These are phyloP conservation scores for Phialocephala sp. DNA, from an alignment of 2,329 filamentous ascomycete species.

Conservation along the genomic window DNA sequence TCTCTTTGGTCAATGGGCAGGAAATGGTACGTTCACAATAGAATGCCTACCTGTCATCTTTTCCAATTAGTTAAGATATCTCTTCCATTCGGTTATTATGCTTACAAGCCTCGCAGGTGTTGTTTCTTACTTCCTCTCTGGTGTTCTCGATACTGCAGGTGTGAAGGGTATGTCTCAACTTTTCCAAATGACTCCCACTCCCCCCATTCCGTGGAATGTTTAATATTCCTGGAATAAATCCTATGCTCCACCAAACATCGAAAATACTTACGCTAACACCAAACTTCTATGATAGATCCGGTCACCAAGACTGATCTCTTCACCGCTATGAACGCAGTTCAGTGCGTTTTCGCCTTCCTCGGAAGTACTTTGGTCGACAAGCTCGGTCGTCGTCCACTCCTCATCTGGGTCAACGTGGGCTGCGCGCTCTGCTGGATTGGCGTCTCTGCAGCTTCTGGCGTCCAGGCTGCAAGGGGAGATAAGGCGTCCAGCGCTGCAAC, in stretches of 20 bases:
- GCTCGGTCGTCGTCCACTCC: slow-evolving; percentile 60
- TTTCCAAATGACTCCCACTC: neutral
- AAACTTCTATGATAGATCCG: slow-evolving; percentile 43
- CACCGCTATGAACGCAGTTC: slow-evolving; percentile 58
- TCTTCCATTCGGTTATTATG: neutral
- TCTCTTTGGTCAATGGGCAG: slow-evolving; percentile 58
- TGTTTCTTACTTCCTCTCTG: slow-evolving; percentile 59
- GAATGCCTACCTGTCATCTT: neutral
- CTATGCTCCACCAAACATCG: too few relatives aligned
- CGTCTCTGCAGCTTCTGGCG: slow-evolving; percentile 46
- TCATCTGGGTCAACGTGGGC: slow-evolving; percentile 54
- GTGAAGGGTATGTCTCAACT: slow-evolving; percentile 33
- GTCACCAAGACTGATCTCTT: slow-evolving; percentile 57
- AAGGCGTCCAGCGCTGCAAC: slow-evolving; percentile 50
- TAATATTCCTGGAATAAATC: too few relatives aligned
- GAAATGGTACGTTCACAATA: slow-evolving; percentile 33
- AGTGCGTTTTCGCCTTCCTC: slow-evolving; percentile 56
- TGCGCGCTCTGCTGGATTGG: slow-evolving; percentile 55
- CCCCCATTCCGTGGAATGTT: neutral
- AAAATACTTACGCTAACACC: too few relatives aligned
- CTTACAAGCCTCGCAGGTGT: slow-evolving; percentile 29
- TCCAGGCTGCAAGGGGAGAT: slow-evolving; percentile 27
- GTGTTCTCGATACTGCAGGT: slow-evolving; percentile 57
- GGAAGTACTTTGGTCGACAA: slow-evolving; percentile 61
- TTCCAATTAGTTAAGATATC: neutral